These are phyloP conservation scores for Hyphopichia homilentoma DNA, from an alignment of 805 yeast genomes.

Conservation along the genomic window DNA sequence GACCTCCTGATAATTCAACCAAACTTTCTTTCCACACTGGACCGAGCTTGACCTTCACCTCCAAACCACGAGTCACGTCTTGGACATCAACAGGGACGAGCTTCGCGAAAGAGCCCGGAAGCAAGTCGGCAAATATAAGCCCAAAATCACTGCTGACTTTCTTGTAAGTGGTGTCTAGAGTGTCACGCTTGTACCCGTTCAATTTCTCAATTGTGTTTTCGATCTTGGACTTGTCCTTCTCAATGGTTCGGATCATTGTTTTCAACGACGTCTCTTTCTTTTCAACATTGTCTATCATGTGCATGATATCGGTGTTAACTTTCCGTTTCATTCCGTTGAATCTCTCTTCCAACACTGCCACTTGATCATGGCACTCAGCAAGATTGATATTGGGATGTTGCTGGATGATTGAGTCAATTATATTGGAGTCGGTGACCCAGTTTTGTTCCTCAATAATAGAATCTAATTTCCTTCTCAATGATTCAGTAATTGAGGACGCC, in stretches of 20 bases:
- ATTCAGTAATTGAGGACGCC: constrained; percentile 32
- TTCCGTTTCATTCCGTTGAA: constrained; percentile 71
- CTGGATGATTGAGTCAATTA: constrained; percentile 52
- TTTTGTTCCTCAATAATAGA: constrained; percentile 51
- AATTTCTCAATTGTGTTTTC: constrained; percentile 81
- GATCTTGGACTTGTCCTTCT: constrained; percentile 83
- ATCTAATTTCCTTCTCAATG: constrained; percentile 38
- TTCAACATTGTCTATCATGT: constrained; percentile 87
- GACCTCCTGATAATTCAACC: constrained; percentile 96
- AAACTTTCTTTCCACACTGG: constrained; percentile 93
- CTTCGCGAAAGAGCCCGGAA: constrained; percentile 89
- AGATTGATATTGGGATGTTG: constrained; percentile 63
- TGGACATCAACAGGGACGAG: constrained; percentile 75
- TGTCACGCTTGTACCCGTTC: constrained; percentile 80
- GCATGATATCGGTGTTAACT: constrained; percentile 83
- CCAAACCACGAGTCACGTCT: constrained; percentile 86
- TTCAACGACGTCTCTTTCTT: constrained; percentile 76
- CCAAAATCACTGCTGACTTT: constrained; percentile 91
- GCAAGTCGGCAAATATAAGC: constrained; percentile 75
- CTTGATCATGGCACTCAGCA: constrained; percentile 56
- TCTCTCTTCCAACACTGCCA: constrained; percentile 52
- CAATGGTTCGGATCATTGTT: constrained; percentile 80
- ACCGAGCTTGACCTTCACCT: constrained; percentile 86
- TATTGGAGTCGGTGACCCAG: constrained; percentile 70
- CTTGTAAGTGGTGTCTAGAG: constrained; percentile 78